phyloP scores from a whole-genome alignment of 352 stramenopile genomes.

The Phytophthora citrophthora region DNA sequence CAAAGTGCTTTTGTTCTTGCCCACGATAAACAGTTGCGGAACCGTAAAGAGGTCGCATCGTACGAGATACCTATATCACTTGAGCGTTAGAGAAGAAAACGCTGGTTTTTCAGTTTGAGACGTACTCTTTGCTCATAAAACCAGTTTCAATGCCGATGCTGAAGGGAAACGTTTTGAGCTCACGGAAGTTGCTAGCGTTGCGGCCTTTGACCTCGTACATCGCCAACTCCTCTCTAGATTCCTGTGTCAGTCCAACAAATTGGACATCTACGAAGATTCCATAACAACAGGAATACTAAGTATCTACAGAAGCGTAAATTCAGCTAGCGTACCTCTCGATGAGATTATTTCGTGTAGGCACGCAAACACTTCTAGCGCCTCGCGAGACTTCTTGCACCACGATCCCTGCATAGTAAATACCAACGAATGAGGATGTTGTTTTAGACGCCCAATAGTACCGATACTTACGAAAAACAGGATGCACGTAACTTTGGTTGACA shows the following conservation, averaged over 20 bases:
- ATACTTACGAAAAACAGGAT: constrained; percentile 76
- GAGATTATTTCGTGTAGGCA: constrained; percentile 43
- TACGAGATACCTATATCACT: constrained; percentile 57
- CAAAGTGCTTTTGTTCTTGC: constrained; percentile 58
- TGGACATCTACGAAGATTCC: constrained; percentile 43
- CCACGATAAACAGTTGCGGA: constrained; percentile 65
- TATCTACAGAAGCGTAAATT: background rate
- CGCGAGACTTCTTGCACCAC: constrained; percentile 69
- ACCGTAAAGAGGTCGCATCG: constrained; percentile 63
- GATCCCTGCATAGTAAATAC: constrained; percentile 44
- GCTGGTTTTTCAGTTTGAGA: constrained; percentile 1
- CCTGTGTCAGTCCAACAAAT: constrained; percentile 73
- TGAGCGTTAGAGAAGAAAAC: constrained; percentile 2
- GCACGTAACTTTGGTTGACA: constrained; percentile 67
- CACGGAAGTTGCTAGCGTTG: constrained; percentile 57
- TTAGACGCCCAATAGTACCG: constrained; percentile 1
- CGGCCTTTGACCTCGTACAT: constrained; percentile 69
- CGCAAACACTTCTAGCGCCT: constrained; percentile 53
- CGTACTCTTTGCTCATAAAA: constrained; percentile 73
- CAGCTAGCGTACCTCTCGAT: constrained; percentile 31
- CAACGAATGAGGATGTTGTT: background rate
- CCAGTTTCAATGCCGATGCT: constrained; percentile 71
- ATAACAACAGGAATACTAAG: background rate
- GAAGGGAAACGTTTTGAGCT: constrained; percentile 60
- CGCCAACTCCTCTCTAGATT: constrained; percentile 65